These are phyloP conservation scores for Nannizziopsis barbatae DNA, from an alignment of 2,329 filamentous ascomycete species.

Conservation along the genomic window DNA sequence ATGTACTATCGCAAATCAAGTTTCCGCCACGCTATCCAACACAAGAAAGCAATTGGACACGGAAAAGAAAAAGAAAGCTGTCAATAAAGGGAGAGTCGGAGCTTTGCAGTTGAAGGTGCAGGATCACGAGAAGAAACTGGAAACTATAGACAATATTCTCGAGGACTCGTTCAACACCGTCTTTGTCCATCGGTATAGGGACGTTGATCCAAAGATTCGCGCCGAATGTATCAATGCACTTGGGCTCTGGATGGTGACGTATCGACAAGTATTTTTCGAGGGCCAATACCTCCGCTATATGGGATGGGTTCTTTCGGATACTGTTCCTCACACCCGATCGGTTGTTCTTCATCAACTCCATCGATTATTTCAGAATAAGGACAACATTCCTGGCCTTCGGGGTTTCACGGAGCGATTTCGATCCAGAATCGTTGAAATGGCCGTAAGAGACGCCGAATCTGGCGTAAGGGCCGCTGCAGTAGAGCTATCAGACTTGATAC, in stretches of 20 bases:
- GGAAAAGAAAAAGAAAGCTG: constrained; percentile 58
- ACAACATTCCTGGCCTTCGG: constrained; percentile 63
- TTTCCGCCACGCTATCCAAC: constrained; percentile 62
- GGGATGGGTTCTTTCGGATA: constrained; percentile 89
- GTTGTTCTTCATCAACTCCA: constrained; percentile 77
- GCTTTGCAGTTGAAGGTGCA: constrained; percentile 62
- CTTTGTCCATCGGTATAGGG: constrained; percentile 90
- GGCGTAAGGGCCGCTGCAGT: constrained; percentile 70
- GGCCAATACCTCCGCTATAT: constrained; percentile 84
- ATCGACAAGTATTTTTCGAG: constrained; percentile 82
- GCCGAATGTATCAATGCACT: constrained; percentile 79
- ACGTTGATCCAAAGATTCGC: constrained; percentile 80
- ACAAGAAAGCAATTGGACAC: constrained; percentile 67
- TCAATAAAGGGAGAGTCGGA: constrained; percentile 67
- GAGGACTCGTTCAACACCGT: constrained; percentile 84
- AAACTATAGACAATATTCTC: constrained; percentile 59
- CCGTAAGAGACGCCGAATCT: constrained; percentile 70
- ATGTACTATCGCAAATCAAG: constrained; percentile 58
- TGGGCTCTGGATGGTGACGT: constrained; percentile 73
- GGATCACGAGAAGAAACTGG: constrained; percentile 58
- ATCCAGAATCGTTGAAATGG: constrained; percentile 80
- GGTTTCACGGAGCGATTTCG: constrained; percentile 92
- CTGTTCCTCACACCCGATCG: constrained; percentile 59
- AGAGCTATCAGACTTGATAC: constrained; percentile 67
- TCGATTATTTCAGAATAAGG: constrained; percentile 66